Percentiles rank a stretch among this genome's conserved stretches.
Conservation (phyloP, 768 basidiomycete genomes). For the Cubamyces sp. region DNA sequence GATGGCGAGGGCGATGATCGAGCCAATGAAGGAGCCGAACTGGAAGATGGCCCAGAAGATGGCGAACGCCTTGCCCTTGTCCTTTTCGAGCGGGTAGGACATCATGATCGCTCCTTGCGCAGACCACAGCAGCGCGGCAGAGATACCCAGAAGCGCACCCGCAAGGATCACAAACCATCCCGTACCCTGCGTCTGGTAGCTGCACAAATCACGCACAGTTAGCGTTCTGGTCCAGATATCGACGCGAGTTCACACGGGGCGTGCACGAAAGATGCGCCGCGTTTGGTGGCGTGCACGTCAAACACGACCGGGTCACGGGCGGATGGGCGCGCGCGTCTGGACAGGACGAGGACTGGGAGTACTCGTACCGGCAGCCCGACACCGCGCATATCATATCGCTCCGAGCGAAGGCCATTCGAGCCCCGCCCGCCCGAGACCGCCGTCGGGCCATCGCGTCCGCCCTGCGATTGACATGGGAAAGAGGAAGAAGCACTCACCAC, state of each 20-base stretch:
- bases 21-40: conserved; percentile 47
- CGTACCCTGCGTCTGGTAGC: conserved; percentile 43
- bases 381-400: not conserved
- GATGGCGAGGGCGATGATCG: conserved; percentile 48
- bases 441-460: not conserved
- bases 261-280: not conserved
- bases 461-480: not conserved
- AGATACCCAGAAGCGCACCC: conserved; percentile 53
- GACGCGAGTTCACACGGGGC: not conserved
- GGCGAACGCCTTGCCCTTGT: conserved; percentile 55
- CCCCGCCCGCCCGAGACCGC: not conserved
- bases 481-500: conserved; percentile 37
- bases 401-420: not conserved
- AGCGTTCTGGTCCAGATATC: not conserved
- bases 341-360: no score
- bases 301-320: not conserved
- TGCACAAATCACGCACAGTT: conserved; percentile 8
- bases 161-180: conserved; percentile 52
- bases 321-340: not conserved
- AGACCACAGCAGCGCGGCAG: conserved; percentile 57
- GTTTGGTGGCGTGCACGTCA: not conserved
- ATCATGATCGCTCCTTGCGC: conserved; percentile 59
- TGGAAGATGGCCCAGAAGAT: conserved; percentile 59
- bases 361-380: conserved; percentile 23
- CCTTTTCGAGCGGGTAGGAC: conserved; percentile 58